Percentiles rank a stretch among this genome's conserved stretches.
Conservation (phyloP, 768 basidiomycete species). For the Russula sp. region DNA sequence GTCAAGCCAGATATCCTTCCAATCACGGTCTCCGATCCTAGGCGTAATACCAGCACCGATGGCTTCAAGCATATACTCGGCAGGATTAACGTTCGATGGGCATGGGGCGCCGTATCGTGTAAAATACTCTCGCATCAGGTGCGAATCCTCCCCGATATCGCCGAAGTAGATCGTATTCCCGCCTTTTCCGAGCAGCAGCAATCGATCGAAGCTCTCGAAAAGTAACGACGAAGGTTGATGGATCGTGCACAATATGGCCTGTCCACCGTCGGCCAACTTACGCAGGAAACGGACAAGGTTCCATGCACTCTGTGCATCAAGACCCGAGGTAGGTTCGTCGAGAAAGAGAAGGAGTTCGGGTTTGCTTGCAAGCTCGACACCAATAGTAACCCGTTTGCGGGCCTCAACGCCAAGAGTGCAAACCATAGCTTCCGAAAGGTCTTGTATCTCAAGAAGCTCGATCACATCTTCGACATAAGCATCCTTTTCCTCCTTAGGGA, state of each 20-base stretch:
- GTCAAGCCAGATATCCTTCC: slow-evolving; percentile 83
- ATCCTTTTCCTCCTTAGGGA: slow-evolving; percentile 73
- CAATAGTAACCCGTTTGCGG: slow-evolving; percentile 86
- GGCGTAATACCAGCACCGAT: slow-evolving; percentile 82
- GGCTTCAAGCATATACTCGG: slow-evolving; percentile 75
- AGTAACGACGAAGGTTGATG: slow-evolving; percentile 85
- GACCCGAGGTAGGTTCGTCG: slow-evolving; percentile 52
- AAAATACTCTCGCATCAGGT: slow-evolving; percentile 73
- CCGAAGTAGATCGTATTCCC: slow-evolving; percentile 94
- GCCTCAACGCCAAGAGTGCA: slow-evolving; percentile 67
- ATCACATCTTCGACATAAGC: slow-evolving; percentile 81
- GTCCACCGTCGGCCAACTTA: slow-evolving; percentile 82
- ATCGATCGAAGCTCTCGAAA: slow-evolving; percentile 82
- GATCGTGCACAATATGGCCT: slow-evolving; percentile 88
- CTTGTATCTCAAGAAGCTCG: slow-evolving; percentile 79
- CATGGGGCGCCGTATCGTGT: slow-evolving; percentile 69
- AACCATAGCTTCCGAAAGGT: slow-evolving; percentile 80
- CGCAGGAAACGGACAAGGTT: slow-evolving; percentile 79
- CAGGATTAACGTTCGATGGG: slow-evolving; percentile 76
- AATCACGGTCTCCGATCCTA: slow-evolving; percentile 74
- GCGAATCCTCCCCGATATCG: slow-evolving; percentile 76
- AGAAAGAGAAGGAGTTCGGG: slow-evolving; percentile 74
- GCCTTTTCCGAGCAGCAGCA: slow-evolving; percentile 69
- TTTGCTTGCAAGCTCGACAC: slow-evolving; percentile 88
- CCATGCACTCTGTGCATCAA: slow-evolving; percentile 73